These are phyloP conservation scores for Eutrema heterophyllum DNA, from an alignment of 345 rosid genomes.

Conservation along the genomic window DNA sequence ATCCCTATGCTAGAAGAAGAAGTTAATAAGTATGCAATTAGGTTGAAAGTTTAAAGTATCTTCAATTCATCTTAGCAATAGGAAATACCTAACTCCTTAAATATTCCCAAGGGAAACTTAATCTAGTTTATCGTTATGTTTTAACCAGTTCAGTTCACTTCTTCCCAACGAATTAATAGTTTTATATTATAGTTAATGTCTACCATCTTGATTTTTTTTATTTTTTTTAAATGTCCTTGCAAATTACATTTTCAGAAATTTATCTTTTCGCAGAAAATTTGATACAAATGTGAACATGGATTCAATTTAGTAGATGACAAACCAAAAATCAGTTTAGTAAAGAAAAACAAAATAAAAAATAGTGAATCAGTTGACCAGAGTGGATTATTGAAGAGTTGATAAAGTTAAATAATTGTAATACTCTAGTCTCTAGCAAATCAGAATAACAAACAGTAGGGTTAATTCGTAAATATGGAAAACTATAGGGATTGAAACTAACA, in stretches of 20 bases:
- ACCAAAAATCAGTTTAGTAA: no score
- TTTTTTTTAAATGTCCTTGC: no score
- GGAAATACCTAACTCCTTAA: conserved; percentile 5
- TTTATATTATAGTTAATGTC: no score
- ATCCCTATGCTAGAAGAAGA: not conserved
- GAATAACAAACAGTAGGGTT: not conserved
- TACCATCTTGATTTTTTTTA: no score
- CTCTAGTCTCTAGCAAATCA: not conserved
- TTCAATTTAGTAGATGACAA: no score
- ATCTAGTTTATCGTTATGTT: not conserved
- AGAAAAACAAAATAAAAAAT: no score
- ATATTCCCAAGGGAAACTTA: not conserved
- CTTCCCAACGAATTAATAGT: no score
- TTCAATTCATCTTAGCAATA: not conserved
- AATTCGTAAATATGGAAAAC: not conserved
- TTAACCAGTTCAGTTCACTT: not conserved
- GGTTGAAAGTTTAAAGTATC: not conserved
- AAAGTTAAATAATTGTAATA: not conserved
- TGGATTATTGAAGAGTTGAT: not conserved
- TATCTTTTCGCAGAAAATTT: not conserved
- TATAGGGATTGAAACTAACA: not conserved
- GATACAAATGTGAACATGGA: not conserved
- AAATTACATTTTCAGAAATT: not conserved
- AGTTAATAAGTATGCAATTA: not conserved
- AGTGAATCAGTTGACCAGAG: no score